phyloP scores from a whole-genome alignment of 768 basidiomycete genomes.

The Aureoboletus auriporus region DNA sequence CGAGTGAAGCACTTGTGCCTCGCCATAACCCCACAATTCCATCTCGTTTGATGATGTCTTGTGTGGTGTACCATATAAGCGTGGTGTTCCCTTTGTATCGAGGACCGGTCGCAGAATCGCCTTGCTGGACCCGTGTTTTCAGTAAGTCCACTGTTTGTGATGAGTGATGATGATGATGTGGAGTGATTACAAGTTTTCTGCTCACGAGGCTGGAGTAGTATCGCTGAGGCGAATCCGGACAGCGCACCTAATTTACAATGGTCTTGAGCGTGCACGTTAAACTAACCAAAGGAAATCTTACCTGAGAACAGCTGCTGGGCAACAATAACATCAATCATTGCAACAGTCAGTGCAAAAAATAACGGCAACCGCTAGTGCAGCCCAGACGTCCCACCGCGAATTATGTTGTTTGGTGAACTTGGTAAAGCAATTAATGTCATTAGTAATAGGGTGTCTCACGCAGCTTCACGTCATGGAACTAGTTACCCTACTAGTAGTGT shows the following conservation, averaged over 20 bases:
- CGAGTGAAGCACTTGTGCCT: conserved; percentile 77
- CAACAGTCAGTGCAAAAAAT: too few species aligned
- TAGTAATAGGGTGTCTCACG: too few species aligned
- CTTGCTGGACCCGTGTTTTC: conserved; percentile 90
- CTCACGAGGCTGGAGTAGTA: conserved; percentile 76
- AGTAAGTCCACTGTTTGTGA: conserved; percentile 68
- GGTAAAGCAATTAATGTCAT: too few species aligned
- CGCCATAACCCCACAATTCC: conserved; percentile 82
- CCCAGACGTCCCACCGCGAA: too few species aligned
- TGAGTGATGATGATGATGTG: background rate
- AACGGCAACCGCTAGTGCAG: too few species aligned
- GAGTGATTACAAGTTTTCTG: background rate
- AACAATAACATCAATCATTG: too few species aligned
- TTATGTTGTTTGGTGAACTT: too few species aligned
- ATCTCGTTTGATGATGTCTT: conserved; percentile 54
- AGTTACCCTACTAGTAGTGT: too few species aligned
- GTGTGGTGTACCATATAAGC: conserved; percentile 47
- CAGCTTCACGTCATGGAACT: too few species aligned
- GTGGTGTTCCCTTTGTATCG: conserved; percentile 35
- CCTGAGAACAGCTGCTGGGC: too few species aligned
- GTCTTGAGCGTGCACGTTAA: too few species aligned
- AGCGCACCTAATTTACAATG: conserved; percentile 50
- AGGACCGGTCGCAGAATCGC: conserved; percentile 44
- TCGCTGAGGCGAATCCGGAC: conserved; percentile 73
- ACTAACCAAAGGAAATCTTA: too few species aligned